phyloP scores from a whole-genome alignment of 108 stramenopile genomes.

The Licmophora abbreviata region DNA sequence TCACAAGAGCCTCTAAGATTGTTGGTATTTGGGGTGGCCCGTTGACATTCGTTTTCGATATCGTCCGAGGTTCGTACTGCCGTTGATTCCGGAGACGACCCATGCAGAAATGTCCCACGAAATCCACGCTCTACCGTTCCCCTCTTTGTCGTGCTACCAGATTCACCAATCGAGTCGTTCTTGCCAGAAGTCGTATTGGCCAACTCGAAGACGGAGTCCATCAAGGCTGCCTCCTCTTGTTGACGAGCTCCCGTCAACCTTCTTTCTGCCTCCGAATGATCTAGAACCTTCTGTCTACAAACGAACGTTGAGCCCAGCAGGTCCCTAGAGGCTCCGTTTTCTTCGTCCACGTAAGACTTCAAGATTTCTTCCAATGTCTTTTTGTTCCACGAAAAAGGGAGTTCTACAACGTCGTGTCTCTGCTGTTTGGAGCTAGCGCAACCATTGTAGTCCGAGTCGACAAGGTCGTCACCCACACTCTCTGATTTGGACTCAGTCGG shows the following conservation, averaged over 20 bases:
- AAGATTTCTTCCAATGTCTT: slow-evolving; percentile 8
- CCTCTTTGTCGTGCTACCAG: too few species aligned
- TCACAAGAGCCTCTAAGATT: too few species aligned
- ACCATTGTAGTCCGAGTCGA: neutral
- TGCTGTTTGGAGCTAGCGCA: neutral
- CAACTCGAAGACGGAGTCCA: slow-evolving; percentile 19
- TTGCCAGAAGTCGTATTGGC: slow-evolving; percentile 5
- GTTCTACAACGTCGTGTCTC: slow-evolving; percentile 6
- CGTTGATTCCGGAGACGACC: too few species aligned
- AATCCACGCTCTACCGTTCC: neutral
- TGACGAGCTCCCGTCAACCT: slow-evolving; percentile 5
- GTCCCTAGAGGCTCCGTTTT: neutral
- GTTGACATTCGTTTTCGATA: too few species aligned
- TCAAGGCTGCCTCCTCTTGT: slow-evolving; percentile 10
- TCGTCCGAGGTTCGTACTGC: too few species aligned
- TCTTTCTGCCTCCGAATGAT: neutral
- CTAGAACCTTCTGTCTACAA: neutral
- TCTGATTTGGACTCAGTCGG: neutral
- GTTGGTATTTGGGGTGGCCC: too few species aligned
- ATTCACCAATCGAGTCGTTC: neutral
- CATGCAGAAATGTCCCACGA: neutral
- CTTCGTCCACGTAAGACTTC: neutral
- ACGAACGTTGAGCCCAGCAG: neutral
- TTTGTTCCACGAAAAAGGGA: slow-evolving; percentile 6
- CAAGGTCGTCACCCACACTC: neutral